Base-by-base conservation (phyloP, 176 grass and related monocot species). In the Olyra latifolia region DNA sequence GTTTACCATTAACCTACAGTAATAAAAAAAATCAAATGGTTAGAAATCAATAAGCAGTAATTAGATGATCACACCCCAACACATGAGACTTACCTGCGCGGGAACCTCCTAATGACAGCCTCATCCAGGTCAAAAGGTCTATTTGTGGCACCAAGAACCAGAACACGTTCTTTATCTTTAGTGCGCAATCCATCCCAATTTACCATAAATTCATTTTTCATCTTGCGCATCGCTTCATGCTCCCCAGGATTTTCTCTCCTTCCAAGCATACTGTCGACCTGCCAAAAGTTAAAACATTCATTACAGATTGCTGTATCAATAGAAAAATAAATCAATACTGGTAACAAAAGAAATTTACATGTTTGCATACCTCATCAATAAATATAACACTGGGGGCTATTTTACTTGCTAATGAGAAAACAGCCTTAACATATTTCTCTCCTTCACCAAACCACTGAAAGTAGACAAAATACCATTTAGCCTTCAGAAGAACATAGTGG, bases 141-240 rank as follows among this genome's bases (percentile, higher is more conserved):
- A 73, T 99, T 99, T 80, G 96, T 99, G 59, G 96, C 92, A 89
- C 92, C 96, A 66, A 99, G 96, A 83, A 99, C 96, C 72, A 99
- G 84, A 69, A 99, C 93, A 52, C 96, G 90, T 71, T 99, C 96
- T 75, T 89, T 95, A 87, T 95, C 96, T 88, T 99, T 99, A 62
- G 96, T 99, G 43, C 96, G 92, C 56, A 99, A 53, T 29, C 96
- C 96, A 72, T 99, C 96, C 96, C 96, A 99, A 54, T 95, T 95
- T 52, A 99, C 90, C 96, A 99, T 99, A 77, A 99, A 99, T 81
- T 99, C 96, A 75, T 99, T 99, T 85, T 99, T 99, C 96, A 99
- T 99, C 87, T 99, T 99, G 25, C 93, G 88, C 93, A 99, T 99
- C 8, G 96, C 96, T 91, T 99, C 96, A 82, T 99, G 96, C 84